A percentile compares a stretch with the other conserved stretches of the same genome.
Evolutionary conservation across 2,329 filamentous ascomycete genomes (phyloP).

Genomic region (Ceratocystis alfenasii): DNA sequence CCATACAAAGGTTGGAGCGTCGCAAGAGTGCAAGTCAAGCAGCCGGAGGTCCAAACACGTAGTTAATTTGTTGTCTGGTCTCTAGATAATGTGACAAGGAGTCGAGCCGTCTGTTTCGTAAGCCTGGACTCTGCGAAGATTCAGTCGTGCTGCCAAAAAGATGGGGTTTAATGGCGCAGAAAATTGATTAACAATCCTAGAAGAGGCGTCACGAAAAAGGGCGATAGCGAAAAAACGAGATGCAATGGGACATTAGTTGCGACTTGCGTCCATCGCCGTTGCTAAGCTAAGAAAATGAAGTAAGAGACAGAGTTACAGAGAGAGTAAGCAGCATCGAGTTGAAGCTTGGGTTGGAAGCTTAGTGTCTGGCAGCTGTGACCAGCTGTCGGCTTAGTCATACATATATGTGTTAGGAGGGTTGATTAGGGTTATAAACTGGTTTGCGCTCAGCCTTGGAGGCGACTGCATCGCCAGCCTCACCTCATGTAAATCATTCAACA

Average conservation of each 20-base stretch:
- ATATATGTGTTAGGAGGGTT: too few species aligned
- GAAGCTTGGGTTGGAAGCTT: background rate
- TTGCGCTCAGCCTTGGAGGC: background rate
- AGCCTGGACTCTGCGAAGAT: background rate
- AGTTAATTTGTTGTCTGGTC: background rate
- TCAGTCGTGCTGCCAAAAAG: background rate
- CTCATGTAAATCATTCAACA: background rate
- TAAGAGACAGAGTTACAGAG: background rate
- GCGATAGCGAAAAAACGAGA: background rate
- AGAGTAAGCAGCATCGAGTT: background rate
- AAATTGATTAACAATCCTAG: background rate
- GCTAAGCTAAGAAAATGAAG: background rate
- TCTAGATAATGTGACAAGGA: background rate
- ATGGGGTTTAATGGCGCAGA: background rate
- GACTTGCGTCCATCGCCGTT: background rate
- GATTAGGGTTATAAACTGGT: background rate
- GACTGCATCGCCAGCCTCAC: background rate
- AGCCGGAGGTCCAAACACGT: background rate
- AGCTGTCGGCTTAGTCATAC: background rate
- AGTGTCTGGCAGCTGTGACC: background rate
- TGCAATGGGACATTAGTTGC: background rate
- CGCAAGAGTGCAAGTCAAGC: background rate
- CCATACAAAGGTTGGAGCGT: background rate
- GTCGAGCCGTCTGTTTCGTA: background rate
- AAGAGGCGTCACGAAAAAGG: background rate